Evolutionary conservation across 345 rosid genomes (phyloP), one percentile per base, ranked within the genome.

Genomic region (Turritis glabra): DNA sequence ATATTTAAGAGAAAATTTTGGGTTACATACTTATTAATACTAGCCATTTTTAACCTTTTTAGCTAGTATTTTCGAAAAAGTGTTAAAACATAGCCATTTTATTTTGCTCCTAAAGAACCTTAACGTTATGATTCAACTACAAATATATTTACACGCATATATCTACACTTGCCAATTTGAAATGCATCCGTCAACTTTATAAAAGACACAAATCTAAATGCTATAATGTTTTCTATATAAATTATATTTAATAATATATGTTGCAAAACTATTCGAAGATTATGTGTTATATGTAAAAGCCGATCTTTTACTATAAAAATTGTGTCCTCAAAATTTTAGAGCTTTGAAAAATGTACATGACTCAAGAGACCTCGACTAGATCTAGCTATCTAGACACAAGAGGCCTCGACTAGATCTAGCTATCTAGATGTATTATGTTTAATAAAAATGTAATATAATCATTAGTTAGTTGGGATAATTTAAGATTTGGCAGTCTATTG

Each of bases 401-500:
- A 53, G 38, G 15, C 26, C 25, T 33, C 19, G 6, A 11, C 37
- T 17, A 61, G 11, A 48, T 60, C 14, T 35, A 35, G 6, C 51
- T 4, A 52, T 60, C 11, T 40, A 72, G 25, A 63, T 73, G 43
- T 29, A 41, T 32, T 63, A 7, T 30, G 71, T 41, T 63, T 15
- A 33, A 53, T 53, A 27, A 26, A 51, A 51, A 19, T 73, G 10
- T 38, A 38, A 19, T 46, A 22, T 46, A 66, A 57, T 56, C 30
- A 56, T 66, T 47, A 56, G 3, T 12, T 65, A 64, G 22, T 9
- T 65, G 59, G 29, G 14, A 23, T 66, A 33, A 23, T 48, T 8
- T 17, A 66, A 58, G 72, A 74, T 47, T 48, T 47, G 60, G 43
- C 5, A 18, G 59, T 37, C 40, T 46, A 67, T 26, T 37, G 32